Percentiles rank a stretch among this genome's conserved stretches.
Conservation (phyloP, 352 stramenopile species). For the Elongisporangium undulatum region DNA sequence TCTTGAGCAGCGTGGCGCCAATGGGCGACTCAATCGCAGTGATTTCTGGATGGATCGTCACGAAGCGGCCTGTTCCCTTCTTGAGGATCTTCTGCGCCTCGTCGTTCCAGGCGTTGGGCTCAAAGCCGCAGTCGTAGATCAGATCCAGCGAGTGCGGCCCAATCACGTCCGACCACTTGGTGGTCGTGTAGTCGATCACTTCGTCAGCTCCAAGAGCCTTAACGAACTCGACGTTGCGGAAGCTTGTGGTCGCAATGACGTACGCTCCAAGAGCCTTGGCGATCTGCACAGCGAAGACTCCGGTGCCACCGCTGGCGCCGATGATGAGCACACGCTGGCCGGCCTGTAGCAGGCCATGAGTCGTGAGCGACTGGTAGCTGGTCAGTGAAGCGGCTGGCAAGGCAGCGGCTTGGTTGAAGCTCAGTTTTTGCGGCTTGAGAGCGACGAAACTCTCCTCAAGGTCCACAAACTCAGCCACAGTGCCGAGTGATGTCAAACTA, state of each 20-base stretch:
- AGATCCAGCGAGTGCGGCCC: slow-evolving; percentile 22
- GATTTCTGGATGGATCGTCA: slow-evolving; percentile 9
- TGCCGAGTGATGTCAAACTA: slow-evolving; percentile 7
- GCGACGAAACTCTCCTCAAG: slow-evolving; percentile 24
- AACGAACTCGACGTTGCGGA: slow-evolving; percentile 27
- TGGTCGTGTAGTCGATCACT: slow-evolving; percentile 35
- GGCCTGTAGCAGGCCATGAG: slow-evolving; percentile 12
- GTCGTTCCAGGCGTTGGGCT: slow-evolving; percentile 12
- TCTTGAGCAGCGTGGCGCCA: slow-evolving; percentile 8
- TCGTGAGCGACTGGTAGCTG: slow-evolving; percentile 23
- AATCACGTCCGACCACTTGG: slow-evolving; percentile 31
- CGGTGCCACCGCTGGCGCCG: slow-evolving; percentile 42
- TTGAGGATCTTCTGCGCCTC: slow-evolving; percentile 23
- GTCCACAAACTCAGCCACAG: slow-evolving; percentile 25
- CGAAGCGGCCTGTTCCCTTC: slow-evolving; percentile 16
- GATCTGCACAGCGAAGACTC: slow-evolving; percentile 44
- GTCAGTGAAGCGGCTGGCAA: slow-evolving; percentile 22
- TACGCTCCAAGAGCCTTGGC: slow-evolving; percentile 25
- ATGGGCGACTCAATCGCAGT: slow-evolving; percentile 12
- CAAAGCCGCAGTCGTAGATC: slow-evolving; percentile 22
- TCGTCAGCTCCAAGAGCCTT: slow-evolving; percentile 31
- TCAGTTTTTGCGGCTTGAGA: slow-evolving; percentile 31
- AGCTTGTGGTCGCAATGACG: slow-evolving; percentile 28
- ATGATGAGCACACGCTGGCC: slow-evolving; percentile 33
- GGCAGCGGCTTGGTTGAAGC: slow-evolving; percentile 28